These are phyloP conservation scores for Theileria orientalis DNA, from an alignment of 169 alveolate species.

Conservation along the genomic window DNA sequence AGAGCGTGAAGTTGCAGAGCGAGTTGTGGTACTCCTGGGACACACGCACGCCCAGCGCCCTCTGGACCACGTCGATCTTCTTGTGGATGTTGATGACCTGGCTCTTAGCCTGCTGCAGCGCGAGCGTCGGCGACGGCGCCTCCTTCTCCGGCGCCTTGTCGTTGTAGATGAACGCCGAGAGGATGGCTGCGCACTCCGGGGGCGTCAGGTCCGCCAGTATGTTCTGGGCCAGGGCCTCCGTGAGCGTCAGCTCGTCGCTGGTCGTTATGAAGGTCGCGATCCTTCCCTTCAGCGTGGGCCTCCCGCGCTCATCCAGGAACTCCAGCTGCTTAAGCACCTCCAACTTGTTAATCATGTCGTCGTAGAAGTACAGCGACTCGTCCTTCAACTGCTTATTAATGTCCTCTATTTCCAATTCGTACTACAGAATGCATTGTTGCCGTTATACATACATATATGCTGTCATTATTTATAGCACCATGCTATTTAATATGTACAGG, in stretches of 20 bases:
- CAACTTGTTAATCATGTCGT: constrained; percentile 79
- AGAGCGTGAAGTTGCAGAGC: constrained; percentile 60
- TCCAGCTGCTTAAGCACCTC: constrained; percentile 78
- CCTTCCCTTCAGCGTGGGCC: constrained; percentile 83
- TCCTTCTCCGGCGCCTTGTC: constrained; percentile 75
- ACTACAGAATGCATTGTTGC: constrained; percentile 27
- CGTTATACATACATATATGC: too few relatives aligned
- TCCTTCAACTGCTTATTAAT: constrained; percentile 71
- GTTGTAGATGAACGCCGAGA: constrained; percentile 75
- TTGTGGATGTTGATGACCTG: constrained; percentile 40
- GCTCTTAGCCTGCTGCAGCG: constrained; percentile 75
- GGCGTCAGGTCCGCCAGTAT: constrained; percentile 69
- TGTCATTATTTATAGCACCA: background rate
- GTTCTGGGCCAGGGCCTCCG: constrained; percentile 76
- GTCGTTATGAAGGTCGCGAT: constrained; percentile 82
- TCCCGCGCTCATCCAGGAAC: constrained; percentile 76
- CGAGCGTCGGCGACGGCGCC: constrained; percentile 76
- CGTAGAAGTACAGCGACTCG: constrained; percentile 77
- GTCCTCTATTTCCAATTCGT: constrained; percentile 70
- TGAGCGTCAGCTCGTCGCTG: constrained; percentile 84
- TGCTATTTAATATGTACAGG: too few relatives aligned
- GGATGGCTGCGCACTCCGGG: constrained; percentile 77
- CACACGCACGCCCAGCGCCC: constrained; percentile 47
- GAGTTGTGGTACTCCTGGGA: constrained; percentile 42
- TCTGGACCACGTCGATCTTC: constrained; percentile 59